Conservation (phyloP, 441 rosid genomes). For the California macrophylla region DNA sequence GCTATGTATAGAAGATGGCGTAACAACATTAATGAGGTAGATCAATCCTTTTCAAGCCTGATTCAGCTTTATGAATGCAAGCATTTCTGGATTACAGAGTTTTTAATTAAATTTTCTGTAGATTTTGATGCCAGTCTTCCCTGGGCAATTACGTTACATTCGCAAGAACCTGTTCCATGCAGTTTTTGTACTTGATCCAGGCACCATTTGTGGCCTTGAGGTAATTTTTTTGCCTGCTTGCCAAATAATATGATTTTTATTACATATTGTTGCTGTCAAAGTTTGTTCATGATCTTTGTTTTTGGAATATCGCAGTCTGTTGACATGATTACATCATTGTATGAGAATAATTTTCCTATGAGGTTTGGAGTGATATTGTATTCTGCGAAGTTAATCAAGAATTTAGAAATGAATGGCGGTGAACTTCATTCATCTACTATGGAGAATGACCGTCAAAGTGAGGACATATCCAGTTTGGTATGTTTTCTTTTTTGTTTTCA, state of each 20-base stretch:
- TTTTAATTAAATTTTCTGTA: conserved; percentile 28
- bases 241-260: conserved; percentile 12
- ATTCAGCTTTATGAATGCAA: conserved; percentile 19
- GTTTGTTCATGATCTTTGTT: conserved; percentile 18
- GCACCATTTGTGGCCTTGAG: conserved; percentile 83
- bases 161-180: conserved; percentile 96
- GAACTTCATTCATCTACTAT: conserved; percentile 31
- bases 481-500: conserved; percentile 21
- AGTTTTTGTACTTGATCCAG: conserved; percentile 90
- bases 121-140: conserved; percentile 98
- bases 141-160: conserved; percentile 91
- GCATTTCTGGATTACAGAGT: conserved; percentile 16
- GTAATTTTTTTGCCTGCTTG: conserved; percentile 37
- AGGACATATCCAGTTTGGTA: conserved; percentile 91
- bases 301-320: conserved; percentile 58
- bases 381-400: conserved; percentile 60
- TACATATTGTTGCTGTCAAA: conserved; percentile 11
- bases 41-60: conserved; percentile 15
- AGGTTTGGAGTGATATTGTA: conserved; percentile 90
- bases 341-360: conserved; percentile 77
- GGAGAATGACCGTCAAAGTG: conserved; percentile 35
- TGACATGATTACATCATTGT: conserved; percentile 59
- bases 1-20: conserved; percentile 92
- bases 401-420: conserved; percentile 51
- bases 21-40: conserved; percentile 88